Base-by-base conservation (phyloP, 805 yeast genomes). In the Yamadazyma laniorum region DNA sequence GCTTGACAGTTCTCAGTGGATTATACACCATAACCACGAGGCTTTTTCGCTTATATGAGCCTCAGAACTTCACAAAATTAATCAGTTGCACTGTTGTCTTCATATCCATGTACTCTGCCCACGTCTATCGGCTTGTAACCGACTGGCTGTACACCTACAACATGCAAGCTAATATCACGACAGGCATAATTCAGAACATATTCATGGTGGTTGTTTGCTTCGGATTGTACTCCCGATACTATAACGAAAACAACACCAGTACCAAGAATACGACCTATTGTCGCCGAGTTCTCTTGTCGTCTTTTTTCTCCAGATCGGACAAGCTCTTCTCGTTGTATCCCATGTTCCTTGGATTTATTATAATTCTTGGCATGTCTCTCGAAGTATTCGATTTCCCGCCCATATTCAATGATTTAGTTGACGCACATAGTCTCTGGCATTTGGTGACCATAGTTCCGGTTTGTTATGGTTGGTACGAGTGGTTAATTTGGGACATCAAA, bases 351-450 rank as follows among this genome's bases (percentile, higher is more conserved):
- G 56, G 64, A 33, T 37, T 52, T 5, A 61, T 67, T 7, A 82
- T 90, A 8, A 52, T 77, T 2, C 50, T 74, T 17, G 97, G 95
- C 1, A 87, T 88, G 93, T 71, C 84, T n/a, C 75, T 91, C 47
- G 99, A 91, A 57, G 62, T 91, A 25, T 85, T 89, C 60, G 99
- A 91, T 61, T 93, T 93, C 57, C 76, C 95, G 4, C 93, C 85
- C 12, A 56, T 83, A 26, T 59, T 43, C 39, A 23, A 22, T 23
- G 84, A 74, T 49, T 70, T 85, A 27, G 51, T 93, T 0, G 99
- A 93, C 63, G 95, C 98, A 0, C 99, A 93, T 59, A 80, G 96
- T 1, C 57, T 93, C 30, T 93, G 99, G 99, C 99, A 93, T 58
- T 70, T 85, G 18, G 80, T 86, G 12, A 93, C 99, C 0, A 81